Evolutionary conservation across 108 stramenopile species (phyloP).

Genomic region (Discostella pseudostelligera): DNA sequence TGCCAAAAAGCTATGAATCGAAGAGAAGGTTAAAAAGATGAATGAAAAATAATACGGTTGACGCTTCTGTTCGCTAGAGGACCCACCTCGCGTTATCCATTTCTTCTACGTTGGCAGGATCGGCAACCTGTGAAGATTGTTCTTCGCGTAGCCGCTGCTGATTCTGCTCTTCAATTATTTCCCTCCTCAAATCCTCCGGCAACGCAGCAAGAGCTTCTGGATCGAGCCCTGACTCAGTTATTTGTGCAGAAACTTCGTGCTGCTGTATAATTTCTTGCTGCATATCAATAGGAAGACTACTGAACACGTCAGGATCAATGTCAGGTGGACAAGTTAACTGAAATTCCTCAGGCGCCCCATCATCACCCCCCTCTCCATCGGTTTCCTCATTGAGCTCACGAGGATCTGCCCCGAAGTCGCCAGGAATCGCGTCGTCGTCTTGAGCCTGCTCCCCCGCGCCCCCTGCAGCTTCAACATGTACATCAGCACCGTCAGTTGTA

Average conservation of each 20-base stretch:
- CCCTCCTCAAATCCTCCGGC: slow-evolving; percentile 91
- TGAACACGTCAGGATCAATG: slow-evolving; percentile 89
- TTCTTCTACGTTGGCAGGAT: slow-evolving; percentile 89
- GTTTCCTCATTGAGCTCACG: slow-evolving; percentile 2
- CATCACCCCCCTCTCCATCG: slow-evolving; percentile 5
- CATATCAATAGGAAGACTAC: slow-evolving; percentile 88
- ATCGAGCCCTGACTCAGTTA: slow-evolving; percentile 86
- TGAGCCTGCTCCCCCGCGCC: neutral
- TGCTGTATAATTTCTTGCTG: slow-evolving; percentile 87
- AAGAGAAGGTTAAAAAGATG: neutral
- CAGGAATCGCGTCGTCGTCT: slow-evolving; percentile 9
- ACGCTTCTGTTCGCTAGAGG: slow-evolving; percentile 65
- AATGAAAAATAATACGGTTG: neutral
- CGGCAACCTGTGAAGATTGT: slow-evolving; percentile 65
- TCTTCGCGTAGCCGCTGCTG: slow-evolving; percentile 62
- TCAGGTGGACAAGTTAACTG: slow-evolving; percentile 84
- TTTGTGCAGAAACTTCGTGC: slow-evolving; percentile 64
- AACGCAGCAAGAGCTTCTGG: slow-evolving; percentile 93
- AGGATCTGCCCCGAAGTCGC: slow-evolving; percentile 7
- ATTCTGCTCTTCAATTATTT: slow-evolving; percentile 88
- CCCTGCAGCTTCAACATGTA: neutral
- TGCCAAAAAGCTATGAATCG: slow-evolving; percentile 68
- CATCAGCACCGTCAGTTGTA: neutral
- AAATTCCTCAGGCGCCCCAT: neutral
- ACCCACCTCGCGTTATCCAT: slow-evolving; percentile 39